phyloP scores from a whole-genome alignment of 495 filamentous ascomycete genomes.

The Talaromyces wortmannii region DNA sequence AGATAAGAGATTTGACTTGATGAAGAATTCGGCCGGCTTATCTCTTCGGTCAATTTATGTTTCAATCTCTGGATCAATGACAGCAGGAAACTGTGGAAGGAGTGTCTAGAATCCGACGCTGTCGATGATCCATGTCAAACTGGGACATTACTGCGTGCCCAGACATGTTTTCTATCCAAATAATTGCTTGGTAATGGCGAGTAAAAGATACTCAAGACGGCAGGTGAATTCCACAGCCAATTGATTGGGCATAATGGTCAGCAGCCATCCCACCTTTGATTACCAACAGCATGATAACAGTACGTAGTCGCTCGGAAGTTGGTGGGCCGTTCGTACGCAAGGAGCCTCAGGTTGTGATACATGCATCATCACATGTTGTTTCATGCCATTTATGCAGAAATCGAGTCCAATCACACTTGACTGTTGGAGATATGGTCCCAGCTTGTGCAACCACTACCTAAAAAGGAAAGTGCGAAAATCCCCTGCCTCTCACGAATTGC shows the following conservation, averaged over 20 bases:
- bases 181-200: not conserved
- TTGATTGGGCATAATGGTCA: not conserved
- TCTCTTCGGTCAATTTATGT: not conserved
- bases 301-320: not conserved
- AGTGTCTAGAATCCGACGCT: not conserved
- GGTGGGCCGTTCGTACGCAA: not conserved
- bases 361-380: not conserved
- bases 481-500: not conserved
- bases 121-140: not conserved
- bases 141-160: not conserved
- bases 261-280: not conserved
- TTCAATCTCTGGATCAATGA: not conserved
- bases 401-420: not conserved
- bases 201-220: not conserved
- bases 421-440: not conserved
- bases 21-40: not conserved
- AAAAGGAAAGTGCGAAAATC: not conserved
- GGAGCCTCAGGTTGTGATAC: not conserved
- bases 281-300: not conserved
- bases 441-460: not conserved
- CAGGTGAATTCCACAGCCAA: not conserved
- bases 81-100: not conserved
- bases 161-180: not conserved
- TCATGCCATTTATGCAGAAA: not conserved
- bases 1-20: not conserved